phyloP scores from a whole-genome alignment of 2,329 filamentous ascomycete species.

The Grosmannia penicillata region DNA sequence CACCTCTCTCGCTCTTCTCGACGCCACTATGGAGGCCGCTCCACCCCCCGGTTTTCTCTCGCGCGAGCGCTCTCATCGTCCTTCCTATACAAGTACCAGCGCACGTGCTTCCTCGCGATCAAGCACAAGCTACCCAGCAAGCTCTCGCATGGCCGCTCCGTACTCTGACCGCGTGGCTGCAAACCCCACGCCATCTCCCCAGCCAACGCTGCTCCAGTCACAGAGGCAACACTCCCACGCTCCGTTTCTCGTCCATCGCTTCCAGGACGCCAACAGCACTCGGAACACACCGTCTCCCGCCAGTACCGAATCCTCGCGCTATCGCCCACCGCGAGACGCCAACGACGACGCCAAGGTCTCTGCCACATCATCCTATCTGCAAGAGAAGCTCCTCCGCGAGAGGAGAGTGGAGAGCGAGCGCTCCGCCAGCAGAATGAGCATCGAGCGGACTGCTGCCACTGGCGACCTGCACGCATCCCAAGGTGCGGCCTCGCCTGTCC shows the following conservation, averaged over 20 bases:
- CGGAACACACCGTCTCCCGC: conserved; percentile 4
- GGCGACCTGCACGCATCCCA: conserved; percentile 22
- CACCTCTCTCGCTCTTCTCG: neutral
- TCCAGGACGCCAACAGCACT: conserved; percentile 3
- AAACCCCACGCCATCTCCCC: conserved; percentile 6
- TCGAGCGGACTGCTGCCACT: conserved; percentile 23
- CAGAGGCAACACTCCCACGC: neutral
- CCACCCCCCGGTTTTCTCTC: conserved; percentile 1
- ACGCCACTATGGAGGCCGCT: conserved; percentile 7
- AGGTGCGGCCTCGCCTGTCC: conserved; percentile 26
- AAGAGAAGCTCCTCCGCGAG: conserved; percentile 38
- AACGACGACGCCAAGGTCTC: conserved; percentile 24
- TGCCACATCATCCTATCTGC: conserved; percentile 35
- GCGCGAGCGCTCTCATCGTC: conserved; percentile 3
- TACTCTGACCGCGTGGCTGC: conserved; percentile 2
- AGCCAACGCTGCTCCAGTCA: conserved; percentile 1
- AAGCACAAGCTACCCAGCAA: conserved; percentile 1
- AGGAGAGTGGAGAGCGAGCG: conserved; percentile 33
- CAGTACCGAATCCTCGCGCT: conserved; percentile 4
- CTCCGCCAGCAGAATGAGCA: conserved; percentile 19
- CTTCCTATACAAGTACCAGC: too few species aligned
- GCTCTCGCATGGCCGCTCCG: neutral
- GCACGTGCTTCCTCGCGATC: conserved; percentile 6
- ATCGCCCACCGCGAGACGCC: conserved; percentile 6
- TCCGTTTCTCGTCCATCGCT: conserved; percentile 6